phyloP scores from a whole-genome alignment of 1,139 yeast species.

The Fermentozyma sake region DNA sequence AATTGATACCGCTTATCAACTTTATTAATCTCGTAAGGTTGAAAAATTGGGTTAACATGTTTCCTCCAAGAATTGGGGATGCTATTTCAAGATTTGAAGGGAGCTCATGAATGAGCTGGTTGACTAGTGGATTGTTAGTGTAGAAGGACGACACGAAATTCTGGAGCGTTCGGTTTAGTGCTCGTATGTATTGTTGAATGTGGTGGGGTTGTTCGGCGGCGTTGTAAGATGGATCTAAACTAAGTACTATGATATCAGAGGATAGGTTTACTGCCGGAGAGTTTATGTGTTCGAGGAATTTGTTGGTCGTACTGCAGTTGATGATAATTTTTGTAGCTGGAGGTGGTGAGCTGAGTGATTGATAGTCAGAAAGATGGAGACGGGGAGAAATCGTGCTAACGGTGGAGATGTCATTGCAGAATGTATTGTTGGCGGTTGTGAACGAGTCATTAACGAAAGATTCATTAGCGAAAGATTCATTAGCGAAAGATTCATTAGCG shows the following conservation, averaged over 20 bases:
- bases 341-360: too few species aligned
- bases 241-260: slow-evolving; percentile 36
- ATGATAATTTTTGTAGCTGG: slow-evolving; percentile 41
- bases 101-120: slow-evolving; percentile 26
- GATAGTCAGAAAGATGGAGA: too few species aligned
- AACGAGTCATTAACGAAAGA: too few species aligned
- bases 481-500: too few species aligned
- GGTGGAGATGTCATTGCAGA: too few species aligned
- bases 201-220: too few species aligned
- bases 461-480: too few species aligned
- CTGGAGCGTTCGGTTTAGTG: slow-evolving; percentile 34
- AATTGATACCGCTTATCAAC: slow-evolving; percentile 32
- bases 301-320: slow-evolving; percentile 36
- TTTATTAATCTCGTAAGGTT: slow-evolving; percentile 34
- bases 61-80: slow-evolving; percentile 39
- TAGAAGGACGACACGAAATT: slow-evolving; percentile 38
- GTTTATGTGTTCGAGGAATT: slow-evolving; percentile 24
- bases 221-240: slow-evolving; percentile 28
- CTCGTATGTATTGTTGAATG: slow-evolving; percentile 18
- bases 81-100: slow-evolving; percentile 25
- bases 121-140: slow-evolving; percentile 27
- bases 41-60: slow-evolving; percentile 36
- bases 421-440: too few species aligned
- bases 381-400: too few species aligned
- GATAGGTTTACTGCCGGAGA: slow-evolving; percentile 23